These are phyloP conservation scores for Rhododendron mucronatum DNA, from an alignment of 148 eudicot genomes.

Conservation along the genomic window DNA sequence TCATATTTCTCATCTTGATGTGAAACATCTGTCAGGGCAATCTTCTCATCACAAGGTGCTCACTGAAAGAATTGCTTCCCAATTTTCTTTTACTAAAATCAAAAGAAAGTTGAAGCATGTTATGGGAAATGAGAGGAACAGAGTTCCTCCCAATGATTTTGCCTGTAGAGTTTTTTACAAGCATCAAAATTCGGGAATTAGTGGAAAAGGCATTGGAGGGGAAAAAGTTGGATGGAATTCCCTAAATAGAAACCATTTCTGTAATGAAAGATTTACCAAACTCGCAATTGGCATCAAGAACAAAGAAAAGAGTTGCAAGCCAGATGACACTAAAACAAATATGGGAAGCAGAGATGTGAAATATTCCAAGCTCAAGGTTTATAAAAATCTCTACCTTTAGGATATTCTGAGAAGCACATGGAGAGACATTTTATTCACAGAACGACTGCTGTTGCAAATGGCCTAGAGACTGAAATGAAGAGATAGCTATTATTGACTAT, in stretches of 20 bases:
- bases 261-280: slow-evolving; percentile 57
- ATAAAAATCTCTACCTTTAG: slow-evolving; percentile 55
- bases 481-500: too few species aligned
- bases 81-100: too few species aligned
- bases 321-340: slow-evolving; percentile 14
- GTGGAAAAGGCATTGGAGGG: slow-evolving; percentile 36
- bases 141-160: slow-evolving; percentile 9
- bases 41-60: slow-evolving; percentile 32
- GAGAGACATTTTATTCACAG: too few species aligned
- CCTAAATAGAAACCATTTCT: slow-evolving; percentile 46
- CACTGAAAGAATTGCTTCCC: slow-evolving; percentile 16
- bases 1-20: slow-evolving; percentile 15
- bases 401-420: slow-evolving; percentile 6
- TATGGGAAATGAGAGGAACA: neutral
- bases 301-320: slow-evolving; percentile 30
- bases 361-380: slow-evolving; percentile 43
- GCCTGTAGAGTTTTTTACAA: slow-evolving; percentile 15
- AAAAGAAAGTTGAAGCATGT: too few species aligned
- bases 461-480: too few species aligned
- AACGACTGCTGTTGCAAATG: too few species aligned
- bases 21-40: slow-evolving; percentile 20
- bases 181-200: slow-evolving; percentile 21
- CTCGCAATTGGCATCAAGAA: slow-evolving; percentile 34
- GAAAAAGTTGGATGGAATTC: slow-evolving; percentile 33
- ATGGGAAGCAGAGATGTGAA: slow-evolving; percentile 17